Conservation (phyloP, 2,329 filamentous ascomycete species). For the Fusarium sp. region DNA sequence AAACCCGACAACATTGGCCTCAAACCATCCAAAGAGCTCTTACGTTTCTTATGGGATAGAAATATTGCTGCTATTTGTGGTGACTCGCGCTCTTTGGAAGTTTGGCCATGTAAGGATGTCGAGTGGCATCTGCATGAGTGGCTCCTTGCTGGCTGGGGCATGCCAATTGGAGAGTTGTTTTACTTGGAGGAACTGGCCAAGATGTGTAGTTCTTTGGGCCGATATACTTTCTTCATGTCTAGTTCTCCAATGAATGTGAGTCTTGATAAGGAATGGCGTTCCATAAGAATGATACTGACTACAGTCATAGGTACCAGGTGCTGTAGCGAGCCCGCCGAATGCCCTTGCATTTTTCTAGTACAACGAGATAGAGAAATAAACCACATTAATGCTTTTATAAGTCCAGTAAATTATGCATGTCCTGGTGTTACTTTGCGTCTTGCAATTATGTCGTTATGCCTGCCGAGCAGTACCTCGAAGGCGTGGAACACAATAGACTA, state of each 20-base stretch:
- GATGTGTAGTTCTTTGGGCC: constrained; percentile 62
- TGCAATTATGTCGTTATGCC: not conserved
- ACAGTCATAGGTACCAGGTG: constrained; percentile 17
- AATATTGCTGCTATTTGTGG: constrained; percentile 57
- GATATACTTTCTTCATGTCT: constrained; percentile 63
- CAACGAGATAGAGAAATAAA: not conserved
- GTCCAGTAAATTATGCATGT: not conserved
- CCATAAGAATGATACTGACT: not conserved
- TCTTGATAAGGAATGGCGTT: not conserved
- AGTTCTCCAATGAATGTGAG: constrained; percentile 58
- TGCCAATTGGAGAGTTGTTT: constrained; percentile 55
- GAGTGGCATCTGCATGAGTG: constrained; percentile 54
- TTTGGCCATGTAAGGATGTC: constrained; percentile 46
- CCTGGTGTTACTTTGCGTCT: not conserved
- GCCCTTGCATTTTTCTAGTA: constrained; percentile 28
- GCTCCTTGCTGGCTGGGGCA: constrained; percentile 61
- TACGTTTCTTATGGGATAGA: constrained; percentile 57
- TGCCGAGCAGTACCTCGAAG: too few relatives aligned
- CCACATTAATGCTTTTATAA: not conserved
- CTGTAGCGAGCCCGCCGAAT: constrained; percentile 31
- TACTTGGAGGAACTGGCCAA: constrained; percentile 50
- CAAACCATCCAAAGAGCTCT: constrained; percentile 49
- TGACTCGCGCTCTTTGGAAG: constrained; percentile 56
- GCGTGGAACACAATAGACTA: too few relatives aligned
- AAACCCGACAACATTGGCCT: constrained; percentile 51